Base-by-base conservation (phyloP, 2,329 filamentous ascomycete species). In the Gyromitra esculenta region DNA sequence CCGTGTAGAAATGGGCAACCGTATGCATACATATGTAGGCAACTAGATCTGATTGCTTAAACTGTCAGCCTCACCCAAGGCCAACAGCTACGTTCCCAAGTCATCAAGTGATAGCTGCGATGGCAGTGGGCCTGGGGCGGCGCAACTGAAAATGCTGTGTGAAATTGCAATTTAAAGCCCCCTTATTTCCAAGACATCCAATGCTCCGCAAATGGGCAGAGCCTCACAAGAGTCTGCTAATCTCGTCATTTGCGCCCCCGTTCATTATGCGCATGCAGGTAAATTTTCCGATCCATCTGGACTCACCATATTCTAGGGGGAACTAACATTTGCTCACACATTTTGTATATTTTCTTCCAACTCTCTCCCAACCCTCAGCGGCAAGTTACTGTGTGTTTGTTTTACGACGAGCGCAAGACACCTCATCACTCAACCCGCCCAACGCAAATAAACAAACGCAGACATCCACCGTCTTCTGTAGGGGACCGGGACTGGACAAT, bases 371-470 rank as follows among this genome's bases (percentile, higher is more conserved):
- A 59, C 69, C 48, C 25, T 48, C 39, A 43, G 37, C 57, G 48
- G 64, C 25, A 63, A 60, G 35, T 70, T 31, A 64, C 50, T 75
- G 72, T 54, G 72, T 63, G 72, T 75, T 75, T 75, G 72, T 70
- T 70, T 50, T 60, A 15, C 25, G 35, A 15, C 56, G 5, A 56
- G 48, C 68, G 56, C 57, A 69, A 74, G 72, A 75, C 72, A 75
- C 72, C 71, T 75, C 72, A 75, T 71, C 57, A 75, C 56, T 69
- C 48, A 60, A 45, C 63, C 63, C 63, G 37, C n/a, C 37, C 45
- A 43, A 56, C 43, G 25, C 41, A 67, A 62, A 69, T 68, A 75
- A 75, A 69, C 65, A 75, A 70, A 75, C 65, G 59, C 66, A 52
- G 50, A 60, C 41, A 75, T 65, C 72, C 57, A 68, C 43, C 56